These are phyloP conservation scores for Aspergillus cristatus DNA, from an alignment of 495 filamentous ascomycete species.

Conservation along the genomic window DNA sequence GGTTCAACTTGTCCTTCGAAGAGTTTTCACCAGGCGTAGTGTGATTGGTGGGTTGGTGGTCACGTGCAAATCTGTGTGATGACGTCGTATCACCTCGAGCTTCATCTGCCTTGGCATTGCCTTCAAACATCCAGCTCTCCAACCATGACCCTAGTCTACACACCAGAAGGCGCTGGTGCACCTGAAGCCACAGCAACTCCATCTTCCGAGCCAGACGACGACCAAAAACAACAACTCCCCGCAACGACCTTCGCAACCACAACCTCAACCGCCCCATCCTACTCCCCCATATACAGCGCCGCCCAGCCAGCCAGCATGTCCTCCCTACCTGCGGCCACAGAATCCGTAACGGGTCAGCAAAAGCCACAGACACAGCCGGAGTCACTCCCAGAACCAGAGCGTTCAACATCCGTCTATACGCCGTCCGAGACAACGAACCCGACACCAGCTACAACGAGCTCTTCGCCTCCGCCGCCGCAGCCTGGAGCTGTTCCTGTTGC, in stretches of 20 bases:
- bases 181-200: constrained; percentile 34
- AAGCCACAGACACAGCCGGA: constrained; percentile 47
- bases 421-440: neutral
- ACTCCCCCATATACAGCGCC: constrained; percentile 35
- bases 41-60: neutral
- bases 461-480: constrained; percentile 7
- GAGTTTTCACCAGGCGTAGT: neutral
- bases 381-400: too few relatives aligned
- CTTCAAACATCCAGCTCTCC: too few relatives aligned
- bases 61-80: constrained; percentile 7
- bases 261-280: constrained; percentile 29
- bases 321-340: constrained; percentile 15
- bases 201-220: constrained; percentile 10
- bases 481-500: constrained; percentile 3
- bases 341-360: constrained; percentile 22
- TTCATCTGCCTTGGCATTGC: too few relatives aligned
- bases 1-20: neutral
- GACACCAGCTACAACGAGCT: constrained; percentile 7
- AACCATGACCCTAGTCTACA: neutral
- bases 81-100: constrained; percentile 26
- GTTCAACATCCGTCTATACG: too few relatives aligned
- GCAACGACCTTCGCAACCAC: constrained; percentile 12
- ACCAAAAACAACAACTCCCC: constrained; percentile 2
- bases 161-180: constrained; percentile 12
- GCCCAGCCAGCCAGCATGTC: constrained; percentile 33